Conservation (phyloP, 2,329 filamentous ascomycete species). For the Fusarium virguliforme region DNA sequence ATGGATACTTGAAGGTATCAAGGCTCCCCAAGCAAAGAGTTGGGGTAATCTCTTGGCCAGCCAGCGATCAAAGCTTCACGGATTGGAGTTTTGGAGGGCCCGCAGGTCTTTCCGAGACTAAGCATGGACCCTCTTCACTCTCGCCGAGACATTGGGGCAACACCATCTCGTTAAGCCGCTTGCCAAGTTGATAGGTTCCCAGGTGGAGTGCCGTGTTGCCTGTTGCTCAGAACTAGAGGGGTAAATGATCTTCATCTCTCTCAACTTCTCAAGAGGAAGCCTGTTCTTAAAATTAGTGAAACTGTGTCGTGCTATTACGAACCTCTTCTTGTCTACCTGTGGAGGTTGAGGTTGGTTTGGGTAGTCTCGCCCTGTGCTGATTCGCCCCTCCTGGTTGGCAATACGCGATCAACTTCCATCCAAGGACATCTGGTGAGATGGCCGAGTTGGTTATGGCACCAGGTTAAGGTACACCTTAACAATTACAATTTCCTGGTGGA, state of each 20-base stretch:
- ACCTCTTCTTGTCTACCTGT: neutral
- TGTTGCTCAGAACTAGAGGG: neutral
- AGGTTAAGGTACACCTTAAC: slow-evolving; percentile 56
- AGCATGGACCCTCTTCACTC: neutral
- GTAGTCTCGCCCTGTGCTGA: neutral
- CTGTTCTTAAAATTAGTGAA: no score
- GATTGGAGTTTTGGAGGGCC: neutral
- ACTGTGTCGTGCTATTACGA: no score
- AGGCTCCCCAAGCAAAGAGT: neutral
- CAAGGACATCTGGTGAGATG: slow-evolving; percentile 51
- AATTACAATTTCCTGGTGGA: slow-evolving; percentile 53
- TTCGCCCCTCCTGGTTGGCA: neutral
- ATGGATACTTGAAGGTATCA: neutral
- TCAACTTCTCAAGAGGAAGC: neutral
- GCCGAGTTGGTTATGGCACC: slow-evolving; percentile 58
- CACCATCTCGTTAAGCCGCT: neutral
- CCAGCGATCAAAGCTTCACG: neutral
- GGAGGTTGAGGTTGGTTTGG: neutral
- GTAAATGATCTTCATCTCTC: neutral
- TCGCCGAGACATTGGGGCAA: neutral
- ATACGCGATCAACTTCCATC: fast-evolving
- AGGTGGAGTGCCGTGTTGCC: neutral
- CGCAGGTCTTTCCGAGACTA: neutral
- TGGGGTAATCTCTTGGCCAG: neutral
- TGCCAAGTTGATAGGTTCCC: neutral